phyloP scores from a whole-genome alignment of 768 basidiomycete species.

The Rhizopogon sp. region DNA sequence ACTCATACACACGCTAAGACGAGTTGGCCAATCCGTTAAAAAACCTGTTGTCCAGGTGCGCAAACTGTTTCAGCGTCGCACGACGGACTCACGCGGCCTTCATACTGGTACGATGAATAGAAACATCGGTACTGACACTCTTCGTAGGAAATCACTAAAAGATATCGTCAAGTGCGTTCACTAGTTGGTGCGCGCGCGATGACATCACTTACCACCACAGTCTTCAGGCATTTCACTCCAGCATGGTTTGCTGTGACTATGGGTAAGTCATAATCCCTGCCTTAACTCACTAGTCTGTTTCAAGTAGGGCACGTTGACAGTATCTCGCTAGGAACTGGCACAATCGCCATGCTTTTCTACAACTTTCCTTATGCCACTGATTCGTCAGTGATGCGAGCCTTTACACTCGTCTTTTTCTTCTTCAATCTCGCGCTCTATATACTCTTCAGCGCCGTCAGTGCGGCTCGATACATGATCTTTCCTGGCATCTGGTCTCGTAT shows the following conservation, averaged over 20 bases:
- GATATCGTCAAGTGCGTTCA: constrained; percentile 30
- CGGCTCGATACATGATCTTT: constrained; percentile 48
- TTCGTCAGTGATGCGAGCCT: constrained; percentile 32
- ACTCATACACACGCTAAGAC: too few relatives aligned
- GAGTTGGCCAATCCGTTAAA: not conserved
- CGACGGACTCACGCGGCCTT: not conserved
- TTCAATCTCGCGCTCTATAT: constrained; percentile 53
- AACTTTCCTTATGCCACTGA: constrained; percentile 50
- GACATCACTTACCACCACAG: not conserved
- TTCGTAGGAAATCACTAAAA: constrained; percentile 23
- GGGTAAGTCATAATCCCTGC: constrained; percentile 30
- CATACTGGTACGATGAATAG: not conserved
- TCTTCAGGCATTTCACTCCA: constrained; percentile 43
- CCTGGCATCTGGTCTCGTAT: constrained; percentile 47
- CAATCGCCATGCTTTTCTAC: constrained; percentile 50
- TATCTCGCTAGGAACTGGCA: constrained; percentile 36
- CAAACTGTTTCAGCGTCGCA: not conserved
- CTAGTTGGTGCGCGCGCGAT: not conserved
- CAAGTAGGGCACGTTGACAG: not conserved
- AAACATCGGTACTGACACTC: not conserved
- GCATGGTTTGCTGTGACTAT: constrained; percentile 54
- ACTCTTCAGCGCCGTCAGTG: constrained; percentile 39
- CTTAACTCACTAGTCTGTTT: not conserved
- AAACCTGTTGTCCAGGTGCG: not conserved
- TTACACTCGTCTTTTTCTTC: constrained; percentile 51